Evolutionary conservation across 352 stramenopile genomes (phyloP).

Genomic region (Vaucheria bursata): DNA sequence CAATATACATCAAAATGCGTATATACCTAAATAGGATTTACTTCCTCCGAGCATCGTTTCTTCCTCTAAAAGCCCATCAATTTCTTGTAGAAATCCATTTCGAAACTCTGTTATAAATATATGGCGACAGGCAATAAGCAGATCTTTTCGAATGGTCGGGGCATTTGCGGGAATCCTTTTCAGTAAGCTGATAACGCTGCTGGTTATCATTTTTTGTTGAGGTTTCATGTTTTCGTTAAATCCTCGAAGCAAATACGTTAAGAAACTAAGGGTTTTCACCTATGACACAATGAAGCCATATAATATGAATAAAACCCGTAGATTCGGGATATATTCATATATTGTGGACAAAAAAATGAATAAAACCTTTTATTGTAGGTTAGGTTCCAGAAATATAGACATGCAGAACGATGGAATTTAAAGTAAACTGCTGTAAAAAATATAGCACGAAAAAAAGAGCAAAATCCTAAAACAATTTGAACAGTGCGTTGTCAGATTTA

Average conservation of each 20-base stretch:
- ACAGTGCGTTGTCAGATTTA: too few relatives aligned
- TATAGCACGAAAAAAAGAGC: too few relatives aligned
- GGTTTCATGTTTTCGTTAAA: constrained; percentile 82
- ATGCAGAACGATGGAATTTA: too few relatives aligned
- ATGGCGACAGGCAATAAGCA: constrained; percentile 57
- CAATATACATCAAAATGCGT: too few relatives aligned
- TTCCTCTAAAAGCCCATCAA: neutral
- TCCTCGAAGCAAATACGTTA: constrained; percentile 87
- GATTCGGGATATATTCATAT: too few relatives aligned
- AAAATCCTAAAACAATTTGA: too few relatives aligned
- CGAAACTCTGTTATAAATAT: neutral
- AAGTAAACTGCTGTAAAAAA: too few relatives aligned
- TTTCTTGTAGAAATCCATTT: neutral
- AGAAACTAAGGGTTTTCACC: constrained; percentile 94
- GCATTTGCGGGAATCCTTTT: constrained; percentile 83
- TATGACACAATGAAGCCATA: too few relatives aligned
- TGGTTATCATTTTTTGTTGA: constrained; percentile 84
- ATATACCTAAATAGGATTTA: neutral
- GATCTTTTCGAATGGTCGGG: constrained; percentile 86
- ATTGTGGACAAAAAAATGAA: too few relatives aligned
- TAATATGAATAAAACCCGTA: too few relatives aligned
- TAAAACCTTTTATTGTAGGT: too few relatives aligned
- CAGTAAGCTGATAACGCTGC: constrained; percentile 85
- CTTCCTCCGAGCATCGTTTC: neutral
- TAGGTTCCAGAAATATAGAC: too few relatives aligned